Conservation (phyloP, 2,329 filamentous ascomycete species). For the Fusarium pseudograminearum region DNA sequence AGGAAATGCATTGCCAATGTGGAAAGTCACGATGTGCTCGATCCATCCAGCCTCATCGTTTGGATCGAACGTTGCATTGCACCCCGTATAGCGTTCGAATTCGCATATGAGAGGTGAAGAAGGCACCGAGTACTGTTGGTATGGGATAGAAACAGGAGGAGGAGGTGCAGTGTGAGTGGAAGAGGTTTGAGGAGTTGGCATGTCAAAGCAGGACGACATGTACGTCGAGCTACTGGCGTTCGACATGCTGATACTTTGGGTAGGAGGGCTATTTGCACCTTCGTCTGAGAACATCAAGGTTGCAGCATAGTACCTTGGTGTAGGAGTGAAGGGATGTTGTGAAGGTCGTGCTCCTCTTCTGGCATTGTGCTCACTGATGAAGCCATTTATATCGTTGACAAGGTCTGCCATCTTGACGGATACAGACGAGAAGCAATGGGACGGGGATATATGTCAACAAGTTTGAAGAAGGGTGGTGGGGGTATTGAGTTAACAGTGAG, state of each 20-base stretch:
- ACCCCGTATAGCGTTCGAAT: conserved; percentile 54
- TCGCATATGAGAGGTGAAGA: conserved; percentile 54
- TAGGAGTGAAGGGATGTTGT: background rate
- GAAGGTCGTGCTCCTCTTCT: conserved; percentile 13
- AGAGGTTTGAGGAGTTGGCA: background rate
- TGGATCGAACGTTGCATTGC: conserved; percentile 53
- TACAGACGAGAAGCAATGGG: background rate
- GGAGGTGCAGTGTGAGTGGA: conserved; percentile 44
- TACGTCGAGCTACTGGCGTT: conserved; percentile 26
- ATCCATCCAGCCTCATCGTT: conserved; percentile 60
- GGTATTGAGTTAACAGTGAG: background rate
- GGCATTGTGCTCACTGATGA: conserved; percentile 29
- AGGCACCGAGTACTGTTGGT: conserved; percentile 7
- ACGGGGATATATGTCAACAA: background rate
- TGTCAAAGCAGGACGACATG: conserved; percentile 29
- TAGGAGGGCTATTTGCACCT: background rate
- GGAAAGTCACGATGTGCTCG: conserved; percentile 56
- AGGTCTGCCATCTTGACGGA: conserved; percentile 22
- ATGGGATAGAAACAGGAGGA: conserved; percentile 23
- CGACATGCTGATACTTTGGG: conserved; percentile 25
- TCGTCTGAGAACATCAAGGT: conserved; percentile 32
- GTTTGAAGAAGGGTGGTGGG: background rate
- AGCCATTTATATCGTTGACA: conserved; percentile 29
- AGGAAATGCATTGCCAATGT: conserved; percentile 55
- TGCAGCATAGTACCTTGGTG: conserved; percentile 22